These are phyloP conservation scores for Protea cynaroides DNA, from an alignment of 164 flowering plant genomes.

Conservation along the genomic window DNA sequence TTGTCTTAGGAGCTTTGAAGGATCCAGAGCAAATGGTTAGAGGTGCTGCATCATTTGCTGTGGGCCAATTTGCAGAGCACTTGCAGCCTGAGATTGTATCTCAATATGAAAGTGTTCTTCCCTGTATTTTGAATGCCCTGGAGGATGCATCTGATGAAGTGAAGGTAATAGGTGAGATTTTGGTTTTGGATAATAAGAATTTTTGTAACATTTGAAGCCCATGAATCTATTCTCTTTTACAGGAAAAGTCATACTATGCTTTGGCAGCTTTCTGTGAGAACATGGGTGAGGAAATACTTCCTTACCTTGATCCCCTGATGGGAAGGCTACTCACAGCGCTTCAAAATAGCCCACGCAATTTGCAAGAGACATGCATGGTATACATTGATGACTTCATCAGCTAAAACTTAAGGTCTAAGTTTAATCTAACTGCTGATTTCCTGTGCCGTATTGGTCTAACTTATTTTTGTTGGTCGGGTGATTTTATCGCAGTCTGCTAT, in stretches of 20 bases:
- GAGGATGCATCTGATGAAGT: slow-evolving; percentile 90
- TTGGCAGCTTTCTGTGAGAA: slow-evolving; percentile 97
- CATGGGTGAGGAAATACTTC: slow-evolving; percentile 93
- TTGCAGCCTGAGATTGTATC: slow-evolving; percentile 89
- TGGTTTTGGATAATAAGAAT: neutral
- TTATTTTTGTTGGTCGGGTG: slow-evolving; percentile 1
- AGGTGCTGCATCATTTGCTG: slow-evolving; percentile 96
- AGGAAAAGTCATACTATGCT: slow-evolving; percentile 99
- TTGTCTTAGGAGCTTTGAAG: slow-evolving; percentile 73
- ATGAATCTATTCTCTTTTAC: slow-evolving; percentile 11
- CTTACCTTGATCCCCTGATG: slow-evolving; percentile 87
- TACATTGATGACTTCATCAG: neutral
- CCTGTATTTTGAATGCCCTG: slow-evolving; percentile 73
- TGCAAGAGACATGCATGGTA: slow-evolving; percentile 99
- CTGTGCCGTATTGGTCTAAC: neutral
- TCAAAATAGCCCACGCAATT: slow-evolving; percentile 72
- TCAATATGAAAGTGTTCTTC: slow-evolving; percentile 83
- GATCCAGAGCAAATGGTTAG: slow-evolving; percentile 92
- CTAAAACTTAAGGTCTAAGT: neutral
- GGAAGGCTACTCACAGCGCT: slow-evolving; percentile 77
- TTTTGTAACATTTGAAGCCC: neutral
- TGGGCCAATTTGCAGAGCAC: slow-evolving; percentile 95
- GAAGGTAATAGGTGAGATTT: slow-evolving; percentile 42
- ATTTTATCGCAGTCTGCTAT: slow-evolving; percentile 80
- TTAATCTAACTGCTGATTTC: neutral